Evolutionary conservation across 2,329 filamentous ascomycete genomes (phyloP).

Genomic region (Aspergillus neotritici): DNA sequence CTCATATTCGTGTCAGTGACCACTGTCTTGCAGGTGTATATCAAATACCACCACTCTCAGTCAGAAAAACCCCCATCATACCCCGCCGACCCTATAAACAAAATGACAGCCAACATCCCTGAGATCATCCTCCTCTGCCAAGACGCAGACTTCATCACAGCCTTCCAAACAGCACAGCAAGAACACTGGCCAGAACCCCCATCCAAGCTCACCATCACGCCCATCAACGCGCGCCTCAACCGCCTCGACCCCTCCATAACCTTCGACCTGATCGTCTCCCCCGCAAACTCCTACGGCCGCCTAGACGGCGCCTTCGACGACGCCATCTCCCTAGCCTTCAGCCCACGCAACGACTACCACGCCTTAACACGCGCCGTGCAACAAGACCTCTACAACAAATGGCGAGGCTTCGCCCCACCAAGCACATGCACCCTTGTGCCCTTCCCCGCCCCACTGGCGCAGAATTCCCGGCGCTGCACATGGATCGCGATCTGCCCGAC

Average conservation of each 20-base stretch:
- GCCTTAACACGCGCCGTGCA: slow-evolving; percentile 47
- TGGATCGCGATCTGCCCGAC: slow-evolving; percentile 50
- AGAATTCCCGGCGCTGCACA: slow-evolving; percentile 39
- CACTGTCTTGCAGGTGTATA: too few relatives aligned
- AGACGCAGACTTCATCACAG: slow-evolving; percentile 32
- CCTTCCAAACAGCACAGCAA: slow-evolving; percentile 36
- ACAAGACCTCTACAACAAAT: slow-evolving; percentile 41
- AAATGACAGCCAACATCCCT: slow-evolving; percentile 32
- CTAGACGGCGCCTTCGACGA: slow-evolving; percentile 54
- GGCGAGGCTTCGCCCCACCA: slow-evolving; percentile 48
- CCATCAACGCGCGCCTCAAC: slow-evolving; percentile 34
- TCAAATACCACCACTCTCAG: too few relatives aligned
- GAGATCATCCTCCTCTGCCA: slow-evolving; percentile 42
- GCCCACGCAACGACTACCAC: slow-evolving; percentile 42
- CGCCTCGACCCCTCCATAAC: slow-evolving; percentile 30
- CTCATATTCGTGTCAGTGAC: too few relatives aligned
- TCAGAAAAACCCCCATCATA: too few relatives aligned
- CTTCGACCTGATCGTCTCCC: slow-evolving; percentile 50
- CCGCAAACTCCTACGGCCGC: slow-evolving; percentile 51
- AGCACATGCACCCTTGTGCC: slow-evolving; percentile 47
- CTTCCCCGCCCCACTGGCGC: slow-evolving; percentile 37
- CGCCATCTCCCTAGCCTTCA: slow-evolving; percentile 48
- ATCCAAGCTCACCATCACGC: slow-evolving; percentile 34
- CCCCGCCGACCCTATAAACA: background rate
- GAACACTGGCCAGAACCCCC: slow-evolving; percentile 27